Evolutionary conservation across 768 basidiomycete species (phyloP).

Genomic region (Phylloporus arenicola): DNA sequence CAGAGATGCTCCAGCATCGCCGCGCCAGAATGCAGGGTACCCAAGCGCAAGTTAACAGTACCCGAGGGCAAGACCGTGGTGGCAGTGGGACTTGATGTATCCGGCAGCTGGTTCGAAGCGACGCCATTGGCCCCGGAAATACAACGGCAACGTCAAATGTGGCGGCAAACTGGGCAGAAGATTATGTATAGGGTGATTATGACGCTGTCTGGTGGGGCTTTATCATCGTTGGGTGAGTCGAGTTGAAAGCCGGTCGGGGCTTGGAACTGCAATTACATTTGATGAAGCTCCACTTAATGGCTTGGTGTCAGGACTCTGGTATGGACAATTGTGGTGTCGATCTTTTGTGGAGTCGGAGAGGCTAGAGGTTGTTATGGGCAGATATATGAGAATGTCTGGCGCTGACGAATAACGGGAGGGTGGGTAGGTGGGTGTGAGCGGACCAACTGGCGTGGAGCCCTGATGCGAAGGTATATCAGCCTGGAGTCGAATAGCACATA

Average conservation of each 20-base stretch:
- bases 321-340: not conserved
- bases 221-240: not conserved
- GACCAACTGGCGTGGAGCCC: not conserved
- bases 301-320: slow-evolving; percentile 6
- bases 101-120: not conserved
- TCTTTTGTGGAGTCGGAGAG: not conserved
- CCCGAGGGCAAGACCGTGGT: not conserved
- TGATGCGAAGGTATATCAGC: not conserved
- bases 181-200: not conserved
- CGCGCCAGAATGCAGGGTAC: not conserved
- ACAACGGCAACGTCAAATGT: not conserved
- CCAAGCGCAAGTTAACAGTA: not conserved
- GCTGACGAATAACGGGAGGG: not conserved
- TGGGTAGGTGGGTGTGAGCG: not conserved
- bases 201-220: not conserved
- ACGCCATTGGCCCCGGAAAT: not conserved
- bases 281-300: slow-evolving; percentile 5
- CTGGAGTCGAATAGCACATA: not conserved
- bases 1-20: not conserved
- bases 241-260: not conserved
- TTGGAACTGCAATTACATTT: slow-evolving; percentile 3
- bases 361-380: not conserved
- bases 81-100: not conserved
- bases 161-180: slow-evolving; percentile 8
- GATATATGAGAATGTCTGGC: not conserved